These are phyloP conservation scores for Xylaria venustula DNA, from an alignment of 495 filamentous ascomycete species.

Conservation along the genomic window DNA sequence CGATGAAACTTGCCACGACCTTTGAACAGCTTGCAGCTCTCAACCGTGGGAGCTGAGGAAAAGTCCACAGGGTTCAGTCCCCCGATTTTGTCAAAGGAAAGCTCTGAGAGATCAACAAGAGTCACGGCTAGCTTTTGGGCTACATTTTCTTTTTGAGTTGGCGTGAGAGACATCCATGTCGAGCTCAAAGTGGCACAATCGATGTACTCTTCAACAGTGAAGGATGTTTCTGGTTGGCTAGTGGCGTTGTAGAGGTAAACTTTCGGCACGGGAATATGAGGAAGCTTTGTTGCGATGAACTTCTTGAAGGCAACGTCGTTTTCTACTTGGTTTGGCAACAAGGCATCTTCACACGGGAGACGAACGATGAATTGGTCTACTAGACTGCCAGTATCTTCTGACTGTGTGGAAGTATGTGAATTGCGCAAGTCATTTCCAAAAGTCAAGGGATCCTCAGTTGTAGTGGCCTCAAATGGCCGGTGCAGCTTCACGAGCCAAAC, in stretches of 20 bases:
- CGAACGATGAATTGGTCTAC: not conserved
- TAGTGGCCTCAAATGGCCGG: not conserved
- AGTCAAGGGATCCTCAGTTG: not conserved
- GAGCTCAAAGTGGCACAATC: not conserved
- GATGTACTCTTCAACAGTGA: not conserved
- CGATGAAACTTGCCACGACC: constrained; percentile 1
- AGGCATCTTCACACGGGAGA: not conserved
- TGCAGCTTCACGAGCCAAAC: not conserved
- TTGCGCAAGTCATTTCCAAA: too few species aligned
- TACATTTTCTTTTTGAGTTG: not conserved
- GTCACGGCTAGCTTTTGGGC: not conserved
- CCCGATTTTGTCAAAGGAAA: not conserved
- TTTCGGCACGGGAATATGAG: constrained; percentile 1
- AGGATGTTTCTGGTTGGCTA: not conserved
- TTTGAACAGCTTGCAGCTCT: not conserved
- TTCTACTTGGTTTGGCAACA: not conserved
- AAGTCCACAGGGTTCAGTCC: not conserved
- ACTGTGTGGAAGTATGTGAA: too few species aligned
- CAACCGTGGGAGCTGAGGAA: not conserved
- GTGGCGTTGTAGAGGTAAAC: not conserved
- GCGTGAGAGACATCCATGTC: constrained; percentile 1
- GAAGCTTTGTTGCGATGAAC: not conserved
- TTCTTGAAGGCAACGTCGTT: constrained; percentile 2
- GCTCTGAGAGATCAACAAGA: not conserved
- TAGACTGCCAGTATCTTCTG: too few species aligned